Conservation (phyloP, 768 basidiomycete genomes). For the Lentinula aciculospora region DNA sequence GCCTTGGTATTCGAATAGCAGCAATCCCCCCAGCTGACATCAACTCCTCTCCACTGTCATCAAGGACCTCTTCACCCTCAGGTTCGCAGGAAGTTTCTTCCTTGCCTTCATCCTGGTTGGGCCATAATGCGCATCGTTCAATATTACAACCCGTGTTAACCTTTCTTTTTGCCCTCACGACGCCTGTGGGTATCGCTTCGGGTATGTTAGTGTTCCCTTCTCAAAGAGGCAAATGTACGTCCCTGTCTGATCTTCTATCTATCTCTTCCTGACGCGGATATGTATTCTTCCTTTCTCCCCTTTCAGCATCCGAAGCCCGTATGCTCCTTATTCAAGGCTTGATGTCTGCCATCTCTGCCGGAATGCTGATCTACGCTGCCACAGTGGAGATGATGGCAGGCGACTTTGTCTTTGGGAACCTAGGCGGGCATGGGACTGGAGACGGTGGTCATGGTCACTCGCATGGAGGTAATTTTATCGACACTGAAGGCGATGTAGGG, state of each 20-base stretch:
- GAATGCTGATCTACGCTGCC: constrained; percentile 79
- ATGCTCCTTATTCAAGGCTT: constrained; percentile 60
- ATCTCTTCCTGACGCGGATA: background rate
- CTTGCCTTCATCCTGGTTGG: constrained; percentile 9
- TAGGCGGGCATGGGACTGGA: constrained; percentile 35
- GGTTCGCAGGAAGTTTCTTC: constrained; percentile 6
- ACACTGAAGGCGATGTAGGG: constrained; percentile 13
- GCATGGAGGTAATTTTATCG: constrained; percentile 10
- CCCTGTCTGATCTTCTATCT: constrained; percentile 3
- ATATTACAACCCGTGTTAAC: constrained; percentile 51
- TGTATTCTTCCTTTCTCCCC: background rate
- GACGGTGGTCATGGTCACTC: constrained; percentile 16
- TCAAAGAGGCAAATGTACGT: constrained; percentile 21
- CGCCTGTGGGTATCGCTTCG: constrained; percentile 60
- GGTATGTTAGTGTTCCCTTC: constrained; percentile 46
- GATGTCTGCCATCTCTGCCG: constrained; percentile 78
- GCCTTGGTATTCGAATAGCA: constrained; percentile 76
- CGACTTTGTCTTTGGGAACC: constrained; percentile 76
- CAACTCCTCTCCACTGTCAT: background rate
- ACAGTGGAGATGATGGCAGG: constrained; percentile 86
- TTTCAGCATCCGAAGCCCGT: constrained; percentile 24
- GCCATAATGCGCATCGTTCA: constrained; percentile 7
- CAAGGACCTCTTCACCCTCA: constrained; percentile 1
- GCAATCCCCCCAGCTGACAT: constrained; percentile 42
- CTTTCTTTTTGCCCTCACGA: constrained; percentile 66